A percentile compares a stretch with the other conserved stretches of the same genome.
These are phyloP conservation scores for Leptodermis oblonga DNA, from an alignment of 257 asterid genomes.

Conservation along the genomic window DNA sequence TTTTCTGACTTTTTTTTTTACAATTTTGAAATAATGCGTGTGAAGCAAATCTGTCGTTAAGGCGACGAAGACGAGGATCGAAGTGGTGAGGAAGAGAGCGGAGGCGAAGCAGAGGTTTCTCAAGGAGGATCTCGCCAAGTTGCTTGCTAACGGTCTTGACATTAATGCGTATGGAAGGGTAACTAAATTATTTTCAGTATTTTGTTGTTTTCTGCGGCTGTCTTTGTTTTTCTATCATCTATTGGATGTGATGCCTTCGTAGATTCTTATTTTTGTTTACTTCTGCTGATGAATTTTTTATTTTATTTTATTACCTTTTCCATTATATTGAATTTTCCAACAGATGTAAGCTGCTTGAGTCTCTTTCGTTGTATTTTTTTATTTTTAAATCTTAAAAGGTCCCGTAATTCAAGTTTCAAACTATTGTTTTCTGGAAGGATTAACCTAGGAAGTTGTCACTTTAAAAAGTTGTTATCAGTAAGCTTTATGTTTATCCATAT, in stretches of 20 bases:
- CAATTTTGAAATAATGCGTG: neutral
- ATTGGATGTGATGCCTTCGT: too few species aligned
- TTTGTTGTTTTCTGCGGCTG: conserved; percentile 8
- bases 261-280: neutral
- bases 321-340: neutral
- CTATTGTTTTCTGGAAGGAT: neutral
- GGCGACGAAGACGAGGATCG: conserved; percentile 68
- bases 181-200: neutral
- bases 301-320: neutral
- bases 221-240: neutral
- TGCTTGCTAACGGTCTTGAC: conserved; percentile 86
- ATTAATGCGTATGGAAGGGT: conserved; percentile 95
- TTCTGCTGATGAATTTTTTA: neutral
- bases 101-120: conserved; percentile 91
- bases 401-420: neutral
- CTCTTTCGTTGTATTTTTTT: neutral
- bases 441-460: neutral
- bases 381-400: neutral
- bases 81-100: conserved; percentile 63
- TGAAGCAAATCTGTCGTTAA: conserved; percentile 75
- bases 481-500: neutral
- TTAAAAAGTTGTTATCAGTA: neutral
- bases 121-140: conserved; percentile 87
- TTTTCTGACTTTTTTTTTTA: neutral
- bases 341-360: neutral